A percentile compares a stretch with the other conserved stretches of the same genome.
These are phyloP conservation scores for Erysimum cheiranthoides DNA, from an alignment of 345 rosid genomes.

Conservation along the genomic window DNA sequence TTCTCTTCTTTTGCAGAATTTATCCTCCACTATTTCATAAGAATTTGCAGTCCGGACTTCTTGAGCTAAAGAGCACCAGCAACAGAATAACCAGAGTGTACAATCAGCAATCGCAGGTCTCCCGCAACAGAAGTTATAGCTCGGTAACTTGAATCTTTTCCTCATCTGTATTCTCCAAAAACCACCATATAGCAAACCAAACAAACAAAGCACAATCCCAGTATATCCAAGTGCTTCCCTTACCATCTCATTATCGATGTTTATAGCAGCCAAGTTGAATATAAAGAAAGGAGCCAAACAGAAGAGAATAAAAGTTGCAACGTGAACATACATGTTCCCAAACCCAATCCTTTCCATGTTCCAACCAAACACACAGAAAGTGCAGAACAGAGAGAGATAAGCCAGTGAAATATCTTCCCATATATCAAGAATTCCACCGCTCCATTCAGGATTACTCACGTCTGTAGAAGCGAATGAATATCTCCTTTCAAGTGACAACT, in stretches of 20 bases:
- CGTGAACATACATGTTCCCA: slow-evolving; percentile 96
- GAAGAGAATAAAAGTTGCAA: slow-evolving; percentile 83
- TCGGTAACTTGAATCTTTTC: slow-evolving; percentile 77
- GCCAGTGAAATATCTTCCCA: slow-evolving; percentile 89
- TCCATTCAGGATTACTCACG: slow-evolving; percentile 66
- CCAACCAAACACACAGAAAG: slow-evolving; percentile 93
- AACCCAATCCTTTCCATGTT: slow-evolving; percentile 96
- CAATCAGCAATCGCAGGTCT: slow-evolving; percentile 66
- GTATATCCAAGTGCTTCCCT: slow-evolving; percentile 67
- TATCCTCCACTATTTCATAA: slow-evolving; percentile 72
- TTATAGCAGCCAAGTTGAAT: slow-evolving; percentile 88
- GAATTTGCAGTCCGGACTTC: slow-evolving; percentile 82
- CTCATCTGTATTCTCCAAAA: slow-evolving; percentile 98
- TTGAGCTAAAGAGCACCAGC: slow-evolving; percentile 95
- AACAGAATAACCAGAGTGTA: slow-evolving; percentile 81
- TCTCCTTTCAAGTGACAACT: slow-evolving; percentile 55
- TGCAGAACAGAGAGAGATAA: slow-evolving; percentile 79
- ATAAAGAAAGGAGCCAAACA: slow-evolving; percentile 96
- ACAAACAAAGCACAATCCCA: slow-evolving; percentile 73
- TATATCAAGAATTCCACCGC: slow-evolving; percentile 83
- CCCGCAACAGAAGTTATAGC: slow-evolving; percentile 76
- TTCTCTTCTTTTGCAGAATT: slow-evolving; percentile 45
- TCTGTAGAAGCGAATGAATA: slow-evolving; percentile 67
- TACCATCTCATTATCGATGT: slow-evolving; percentile 62
- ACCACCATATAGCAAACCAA: slow-evolving; percentile 90